Percentiles rank a stretch among this genome's conserved stretches.
These are phyloP conservation scores for Psilocybe subaeruginosa DNA, from an alignment of 768 basidiomycete genomes.

Conservation along the genomic window DNA sequence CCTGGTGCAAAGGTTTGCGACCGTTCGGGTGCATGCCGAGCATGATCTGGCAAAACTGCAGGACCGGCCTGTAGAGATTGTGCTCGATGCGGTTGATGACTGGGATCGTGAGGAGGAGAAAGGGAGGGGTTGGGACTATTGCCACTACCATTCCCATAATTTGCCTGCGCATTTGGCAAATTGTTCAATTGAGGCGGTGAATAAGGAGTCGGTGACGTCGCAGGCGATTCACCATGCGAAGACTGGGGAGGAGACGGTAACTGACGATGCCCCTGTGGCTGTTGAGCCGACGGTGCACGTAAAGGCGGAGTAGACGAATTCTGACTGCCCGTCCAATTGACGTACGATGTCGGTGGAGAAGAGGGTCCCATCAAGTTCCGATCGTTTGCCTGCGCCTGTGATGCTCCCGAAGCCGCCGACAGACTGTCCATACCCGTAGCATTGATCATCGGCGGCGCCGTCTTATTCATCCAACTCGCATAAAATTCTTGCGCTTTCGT, in stretches of 20 bases:
- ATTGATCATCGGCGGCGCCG: slow-evolving; percentile 22
- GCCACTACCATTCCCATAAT: not conserved
- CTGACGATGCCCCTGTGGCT: not conserved
- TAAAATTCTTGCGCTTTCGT: slow-evolving; percentile 47
- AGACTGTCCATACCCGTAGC: not conserved
- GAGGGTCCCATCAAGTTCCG: not conserved
- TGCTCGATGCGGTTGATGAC: slow-evolving; percentile 13
- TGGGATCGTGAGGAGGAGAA: not conserved
- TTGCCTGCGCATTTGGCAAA: not conserved
- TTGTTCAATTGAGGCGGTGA: not conserved
- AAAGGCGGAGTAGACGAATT: not conserved
- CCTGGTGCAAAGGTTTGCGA: slow-evolving; percentile 9
- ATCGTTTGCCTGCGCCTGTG: not conserved
- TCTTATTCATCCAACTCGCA: slow-evolving; percentile 36
- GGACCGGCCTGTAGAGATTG: slow-evolving; percentile 14
- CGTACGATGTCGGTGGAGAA: not conserved
- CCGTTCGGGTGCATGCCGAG: slow-evolving; percentile 9
- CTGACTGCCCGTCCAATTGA: not conserved
- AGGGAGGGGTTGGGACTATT: not conserved
- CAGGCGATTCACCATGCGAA: not conserved
- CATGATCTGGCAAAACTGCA: not conserved
- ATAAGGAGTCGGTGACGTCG: not conserved
- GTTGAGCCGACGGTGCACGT: not conserved
- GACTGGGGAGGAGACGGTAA: not conserved
- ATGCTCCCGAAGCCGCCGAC: not conserved